Base-by-base conservation (phyloP, 192 early-diverging fungal species). In the Thamnidium elegans region DNA sequence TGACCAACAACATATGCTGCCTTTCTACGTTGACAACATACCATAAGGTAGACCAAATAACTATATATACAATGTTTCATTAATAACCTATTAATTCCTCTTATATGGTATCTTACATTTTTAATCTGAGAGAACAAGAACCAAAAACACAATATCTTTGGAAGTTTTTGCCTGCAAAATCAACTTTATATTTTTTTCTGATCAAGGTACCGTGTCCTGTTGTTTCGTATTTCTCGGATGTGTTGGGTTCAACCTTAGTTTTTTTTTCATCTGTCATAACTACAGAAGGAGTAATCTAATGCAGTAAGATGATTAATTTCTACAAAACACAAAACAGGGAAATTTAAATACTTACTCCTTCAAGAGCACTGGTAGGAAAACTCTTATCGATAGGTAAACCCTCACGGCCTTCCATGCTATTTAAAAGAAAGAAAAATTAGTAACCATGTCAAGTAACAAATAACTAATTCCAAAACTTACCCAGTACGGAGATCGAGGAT, bases 401-500 rank as follows among this genome's bases (percentile, higher is more conserved):
- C 26, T 55, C 43, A 43, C 50, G 21, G 3, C 50, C 44, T 63
- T 69, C 68, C 20, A 50, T n/a, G 0, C 58, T 61, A 32, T 11
- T 2, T 0, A 7, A 30, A 26, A 8, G 19, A 26, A 53, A 53
- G 14, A 11, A 31, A 53, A 15, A 7, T 11, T 17, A 45, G 11
- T 21, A 42, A 20, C 31, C 20, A 20, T 55, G 13, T 0, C 7
- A 31, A 19, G 9, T 14, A 3, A 31, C 9, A 17, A 15, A 31
- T 19, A 26, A 44, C 23, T 15, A 43, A 13, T 7, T 31, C 5
- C 1, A 42, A 0, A 9, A 34, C 43, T 48, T 61, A 66, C 58
- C 64, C 72, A 48, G 76, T 70, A 42, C 78, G 71, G 14, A 80
- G 55, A 45, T 80, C 78, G 15, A 80, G 47, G 17, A 80, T 77